Evolutionary conservation across 176 grass and related monocot species (phyloP).

Genomic region (Cymbopogon citratus): DNA sequence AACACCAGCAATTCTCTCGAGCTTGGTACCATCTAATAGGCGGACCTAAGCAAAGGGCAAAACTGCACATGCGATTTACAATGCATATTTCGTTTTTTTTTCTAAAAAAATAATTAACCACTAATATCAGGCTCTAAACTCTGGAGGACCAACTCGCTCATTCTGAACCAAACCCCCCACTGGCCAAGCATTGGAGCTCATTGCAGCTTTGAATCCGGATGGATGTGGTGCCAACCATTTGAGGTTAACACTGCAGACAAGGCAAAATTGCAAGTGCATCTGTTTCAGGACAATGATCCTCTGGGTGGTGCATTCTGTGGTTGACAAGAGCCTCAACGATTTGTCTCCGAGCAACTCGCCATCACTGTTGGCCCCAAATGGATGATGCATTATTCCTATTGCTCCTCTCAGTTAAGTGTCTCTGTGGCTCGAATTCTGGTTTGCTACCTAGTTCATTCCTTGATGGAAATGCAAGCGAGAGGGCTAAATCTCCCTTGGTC

Average conservation of each 20-base stretch:
- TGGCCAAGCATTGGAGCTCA: neutral
- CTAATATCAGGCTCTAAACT: neutral
- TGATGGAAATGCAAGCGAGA: conserved; percentile 48
- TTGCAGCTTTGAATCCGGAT: neutral
- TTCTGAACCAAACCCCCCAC: neutral
- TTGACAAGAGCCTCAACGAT: neutral
- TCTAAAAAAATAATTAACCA: no score
- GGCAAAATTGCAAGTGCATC: neutral
- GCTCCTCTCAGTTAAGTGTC: conserved; percentile 6
- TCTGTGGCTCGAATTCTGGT: neutral
- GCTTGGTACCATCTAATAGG: no score
- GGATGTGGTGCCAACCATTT: neutral
- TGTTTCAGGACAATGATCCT: neutral
- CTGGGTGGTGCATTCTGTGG: no score
- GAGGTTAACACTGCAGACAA: neutral
- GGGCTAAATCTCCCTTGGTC: conserved; percentile 42
- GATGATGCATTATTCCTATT: neutral
- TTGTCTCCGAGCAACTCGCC: neutral
- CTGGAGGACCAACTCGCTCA: neutral
- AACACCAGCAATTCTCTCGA: no score
- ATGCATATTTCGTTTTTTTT: no score
- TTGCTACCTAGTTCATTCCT: no score
- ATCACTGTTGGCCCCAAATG: conserved; percentile 13
- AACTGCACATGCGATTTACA: neutral
- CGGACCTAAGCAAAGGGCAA: neutral